Evolutionary conservation across 768 basidiomycete genomes (phyloP).

Genomic region (Russula foetens): DNA sequence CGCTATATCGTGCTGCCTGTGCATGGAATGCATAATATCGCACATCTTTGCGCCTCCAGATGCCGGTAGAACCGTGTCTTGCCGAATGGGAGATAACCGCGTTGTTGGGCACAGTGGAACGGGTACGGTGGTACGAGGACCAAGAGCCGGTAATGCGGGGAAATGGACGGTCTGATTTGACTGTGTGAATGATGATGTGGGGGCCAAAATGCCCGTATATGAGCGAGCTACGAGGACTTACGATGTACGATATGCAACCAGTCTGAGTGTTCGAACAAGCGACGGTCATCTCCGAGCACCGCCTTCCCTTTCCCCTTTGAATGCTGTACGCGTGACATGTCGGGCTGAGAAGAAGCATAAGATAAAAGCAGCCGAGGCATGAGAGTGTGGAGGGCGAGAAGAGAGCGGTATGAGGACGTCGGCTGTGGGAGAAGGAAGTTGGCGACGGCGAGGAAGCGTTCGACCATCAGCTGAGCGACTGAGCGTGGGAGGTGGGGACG

Average conservation of each 20-base stretch:
- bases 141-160: not conserved
- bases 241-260: constrained; percentile 14
- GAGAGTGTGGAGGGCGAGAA: not conserved
- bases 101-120: not conserved
- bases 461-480: constrained; percentile 14
- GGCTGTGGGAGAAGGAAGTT: constrained; percentile 16
- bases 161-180: not conserved
- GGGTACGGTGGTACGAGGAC: not conserved
- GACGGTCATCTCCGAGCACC: constrained; percentile 9
- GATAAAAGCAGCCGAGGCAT: constrained; percentile 1
- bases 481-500: not conserved
- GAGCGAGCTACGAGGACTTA: not conserved
- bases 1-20: not conserved
- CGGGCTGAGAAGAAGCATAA: not conserved
- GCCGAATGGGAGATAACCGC: not conserved
- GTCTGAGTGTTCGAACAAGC: constrained; percentile 7
- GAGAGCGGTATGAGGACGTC: constrained; percentile 4
- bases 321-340: constrained; percentile 1
- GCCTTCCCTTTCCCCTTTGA: constrained; percentile 18
- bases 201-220: not conserved
- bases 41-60: constrained; percentile 3
- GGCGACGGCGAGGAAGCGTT: constrained; percentile 11
- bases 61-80: not conserved
- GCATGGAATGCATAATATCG: not conserved
- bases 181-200: not conserved